Conservation (phyloP, 495 filamentous ascomycete genomes). For the Daldinia concentrica region DNA sequence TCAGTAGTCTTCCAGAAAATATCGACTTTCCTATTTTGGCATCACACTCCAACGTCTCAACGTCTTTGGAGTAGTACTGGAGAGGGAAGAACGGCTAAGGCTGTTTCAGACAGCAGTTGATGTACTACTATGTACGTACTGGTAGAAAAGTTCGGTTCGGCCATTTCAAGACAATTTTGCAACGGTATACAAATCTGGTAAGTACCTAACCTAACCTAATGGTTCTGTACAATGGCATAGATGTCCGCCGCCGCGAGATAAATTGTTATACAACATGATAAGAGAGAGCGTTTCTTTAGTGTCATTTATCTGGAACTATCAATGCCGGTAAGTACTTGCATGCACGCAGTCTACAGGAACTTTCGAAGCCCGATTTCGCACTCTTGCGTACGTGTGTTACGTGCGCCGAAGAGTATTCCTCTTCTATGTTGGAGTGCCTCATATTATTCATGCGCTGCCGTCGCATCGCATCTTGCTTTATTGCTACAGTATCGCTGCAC, state of each 20-base stretch:
- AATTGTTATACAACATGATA: slow-evolving; percentile 9
- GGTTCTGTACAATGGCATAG: neutral
- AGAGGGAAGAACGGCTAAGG: neutral
- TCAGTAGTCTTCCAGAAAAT: slow-evolving; percentile 26
- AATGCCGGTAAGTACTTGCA: neutral
- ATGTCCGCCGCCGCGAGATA: slow-evolving; percentile 6
- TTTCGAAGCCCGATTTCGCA: slow-evolving; percentile 8
- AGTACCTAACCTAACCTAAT: too few relatives aligned
- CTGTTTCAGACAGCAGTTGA: slow-evolving; percentile 17
- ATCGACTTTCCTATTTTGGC: slow-evolving; percentile 26
- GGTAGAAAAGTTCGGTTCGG: slow-evolving; percentile 2
- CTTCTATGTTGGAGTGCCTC: slow-evolving; percentile 11
- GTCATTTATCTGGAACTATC: neutral
- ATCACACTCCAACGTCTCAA: slow-evolving; percentile 4
- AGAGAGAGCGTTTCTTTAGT: too few relatives aligned
- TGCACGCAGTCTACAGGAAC: neutral
- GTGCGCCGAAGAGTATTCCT: slow-evolving; percentile 16
- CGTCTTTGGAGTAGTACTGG: slow-evolving; percentile 1
- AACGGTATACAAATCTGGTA: slow-evolving; percentile 4
- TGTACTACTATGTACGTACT: neutral
- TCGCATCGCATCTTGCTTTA: slow-evolving; percentile 24
- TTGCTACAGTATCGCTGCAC: slow-evolving; percentile 20
- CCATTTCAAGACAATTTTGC: neutral
- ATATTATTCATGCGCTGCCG: slow-evolving; percentile 5
- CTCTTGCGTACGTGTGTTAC: slow-evolving; percentile 13